These are phyloP conservation scores for Saccharomyces paradoxus DNA, from an alignment of 805 yeast species.

Conservation along the genomic window DNA sequence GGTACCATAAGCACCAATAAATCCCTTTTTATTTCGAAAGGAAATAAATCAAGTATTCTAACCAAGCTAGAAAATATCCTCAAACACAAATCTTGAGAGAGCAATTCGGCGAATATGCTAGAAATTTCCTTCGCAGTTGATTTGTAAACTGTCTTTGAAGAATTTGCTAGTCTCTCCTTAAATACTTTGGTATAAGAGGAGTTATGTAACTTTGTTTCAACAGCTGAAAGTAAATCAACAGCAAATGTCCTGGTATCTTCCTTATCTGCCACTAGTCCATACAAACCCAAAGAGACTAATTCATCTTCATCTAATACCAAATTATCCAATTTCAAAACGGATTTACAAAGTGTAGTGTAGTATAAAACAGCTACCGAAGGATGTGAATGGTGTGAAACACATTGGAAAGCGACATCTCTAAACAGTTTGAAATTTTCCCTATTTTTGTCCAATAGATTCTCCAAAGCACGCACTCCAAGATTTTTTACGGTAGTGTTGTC, in stretches of 20 bases:
- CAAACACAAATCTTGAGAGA: conserved; percentile 51
- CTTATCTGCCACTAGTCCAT: conserved; percentile 69
- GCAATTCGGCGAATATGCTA: conserved; percentile 53
- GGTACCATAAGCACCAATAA: conserved; percentile 75
- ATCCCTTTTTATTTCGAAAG: conserved; percentile 59
- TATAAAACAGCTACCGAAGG: conserved; percentile 55
- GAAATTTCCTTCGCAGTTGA: conserved; percentile 78
- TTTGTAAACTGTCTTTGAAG: conserved; percentile 76
- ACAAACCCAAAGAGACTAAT: conserved; percentile 64
- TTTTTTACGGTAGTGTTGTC: conserved; percentile 49
- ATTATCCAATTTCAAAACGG: conserved; percentile 43
- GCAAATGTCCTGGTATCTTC: conserved; percentile 65
- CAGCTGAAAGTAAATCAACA: conserved; percentile 54
- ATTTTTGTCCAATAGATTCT: conserved; percentile 57
- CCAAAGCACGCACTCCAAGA: conserved; percentile 63
- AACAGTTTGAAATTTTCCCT: conserved; percentile 41
- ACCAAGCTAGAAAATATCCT: conserved; percentile 64
- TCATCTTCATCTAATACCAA: conserved; percentile 53
- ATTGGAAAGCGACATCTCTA: conserved; percentile 59
- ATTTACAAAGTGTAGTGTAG: conserved; percentile 61
- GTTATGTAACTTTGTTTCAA: conserved; percentile 54
- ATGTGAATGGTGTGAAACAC: conserved; percentile 50
- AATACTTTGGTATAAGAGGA: conserved; percentile 48
- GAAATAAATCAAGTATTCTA: conserved; percentile 55
- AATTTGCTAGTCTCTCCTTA: conserved; percentile 63